Evolutionary conservation across 2,329 filamentous ascomycete species (phyloP).

Genomic region (Stenocarpella maydis): DNA sequence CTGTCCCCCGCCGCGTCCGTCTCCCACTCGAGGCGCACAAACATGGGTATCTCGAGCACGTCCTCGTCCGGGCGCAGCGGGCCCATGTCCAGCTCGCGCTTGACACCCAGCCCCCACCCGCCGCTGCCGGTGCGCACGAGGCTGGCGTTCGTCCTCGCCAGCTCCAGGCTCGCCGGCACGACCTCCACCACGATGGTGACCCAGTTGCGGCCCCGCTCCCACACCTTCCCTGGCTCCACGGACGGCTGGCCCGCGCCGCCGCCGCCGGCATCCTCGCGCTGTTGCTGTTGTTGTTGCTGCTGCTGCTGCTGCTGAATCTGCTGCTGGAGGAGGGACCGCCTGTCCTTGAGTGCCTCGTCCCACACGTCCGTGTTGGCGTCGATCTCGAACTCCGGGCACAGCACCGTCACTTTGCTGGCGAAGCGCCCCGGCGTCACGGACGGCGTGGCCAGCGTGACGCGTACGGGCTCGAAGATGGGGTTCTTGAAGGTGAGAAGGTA

Average conservation of each 20-base stretch:
- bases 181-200: slow-evolving; percentile 94
- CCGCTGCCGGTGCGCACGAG: slow-evolving; percentile 32
- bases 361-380: slow-evolving; percentile 87
- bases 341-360: slow-evolving; percentile 84
- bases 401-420: slow-evolving; percentile 82
- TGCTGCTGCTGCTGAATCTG: slow-evolving; percentile 40
- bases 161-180: slow-evolving; percentile 67
- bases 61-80: slow-evolving; percentile 67
- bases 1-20: slow-evolving; percentile 62
- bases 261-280: slow-evolving; percentile 48
- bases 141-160: slow-evolving; percentile 42
- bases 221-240: slow-evolving; percentile 93
- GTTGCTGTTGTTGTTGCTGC: slow-evolving; percentile 41
- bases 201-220: slow-evolving; percentile 93
- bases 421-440: slow-evolving; percentile 80
- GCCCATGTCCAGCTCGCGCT: slow-evolving; percentile 52
- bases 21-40: slow-evolving; percentile 93
- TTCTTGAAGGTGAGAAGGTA: slow-evolving; percentile 93
- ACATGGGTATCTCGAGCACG: slow-evolving; percentile 88
- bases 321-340: slow-evolving; percentile 41
- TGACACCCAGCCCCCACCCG: slow-evolving; percentile 41
- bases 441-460: slow-evolving; percentile 87
- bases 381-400: slow-evolving; percentile 94
- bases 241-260: slow-evolving; percentile 58
- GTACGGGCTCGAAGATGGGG: slow-evolving; percentile 90